These are phyloP conservation scores for Suillus ampliporus DNA, from an alignment of 768 basidiomycete genomes.

Conservation along the genomic window DNA sequence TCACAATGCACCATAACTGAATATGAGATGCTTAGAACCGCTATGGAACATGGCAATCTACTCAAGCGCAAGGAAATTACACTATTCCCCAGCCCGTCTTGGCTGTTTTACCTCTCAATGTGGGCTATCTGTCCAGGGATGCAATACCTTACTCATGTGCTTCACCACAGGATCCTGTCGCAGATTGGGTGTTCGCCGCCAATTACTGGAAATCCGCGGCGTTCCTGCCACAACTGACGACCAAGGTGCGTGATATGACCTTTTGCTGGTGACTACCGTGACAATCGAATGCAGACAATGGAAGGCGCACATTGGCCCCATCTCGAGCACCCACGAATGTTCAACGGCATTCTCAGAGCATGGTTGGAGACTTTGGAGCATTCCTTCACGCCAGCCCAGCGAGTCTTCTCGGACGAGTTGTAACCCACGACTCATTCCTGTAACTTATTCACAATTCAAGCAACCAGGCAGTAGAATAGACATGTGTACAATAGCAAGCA, in stretches of 20 bases:
- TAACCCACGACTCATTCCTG: not conserved
- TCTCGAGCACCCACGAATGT: conserved; percentile 57
- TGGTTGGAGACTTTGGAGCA: conserved; percentile 49
- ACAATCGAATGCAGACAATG: conserved; percentile 45
- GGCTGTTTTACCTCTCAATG: conserved; percentile 45
- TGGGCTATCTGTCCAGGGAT: conserved; percentile 21
- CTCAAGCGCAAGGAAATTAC: conserved; percentile 46
- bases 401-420: not conserved
- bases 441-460: not conserved
- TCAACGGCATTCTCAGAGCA: conserved; percentile 55
- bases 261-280: conserved; percentile 44
- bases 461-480: not conserved
- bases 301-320: conserved; percentile 72
- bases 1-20: not conserved
- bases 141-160: not conserved
- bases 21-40: conserved; percentile 39
- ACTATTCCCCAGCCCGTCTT: conserved; percentile 49
- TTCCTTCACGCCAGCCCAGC: not conserved
- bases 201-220: conserved; percentile 29
- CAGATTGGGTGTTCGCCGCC: conserved; percentile 45
- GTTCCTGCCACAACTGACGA: conserved; percentile 42
- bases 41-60: conserved; percentile 42
- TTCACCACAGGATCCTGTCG: conserved; percentile 46
- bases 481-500: conserved; percentile 1
- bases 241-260: conserved; percentile 32